A percentile compares a stretch with the other conserved stretches of the same genome.
phyloP scores from a whole-genome alignment of 345 rosid genomes.

The Arabidopsis suecica region DNA sequence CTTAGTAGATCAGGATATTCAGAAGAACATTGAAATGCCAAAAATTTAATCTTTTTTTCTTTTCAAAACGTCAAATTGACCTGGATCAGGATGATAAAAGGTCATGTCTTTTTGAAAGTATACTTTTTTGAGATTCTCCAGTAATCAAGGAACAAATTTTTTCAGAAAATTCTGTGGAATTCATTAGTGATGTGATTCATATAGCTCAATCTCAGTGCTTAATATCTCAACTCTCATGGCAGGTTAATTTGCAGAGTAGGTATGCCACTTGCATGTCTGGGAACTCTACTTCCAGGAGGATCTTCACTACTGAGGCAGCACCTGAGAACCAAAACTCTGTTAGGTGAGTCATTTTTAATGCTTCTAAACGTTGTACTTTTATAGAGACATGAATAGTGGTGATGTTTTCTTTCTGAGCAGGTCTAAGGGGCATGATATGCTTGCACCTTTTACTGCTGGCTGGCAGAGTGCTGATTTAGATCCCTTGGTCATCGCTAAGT shows the following conservation, averaged over 20 bases:
- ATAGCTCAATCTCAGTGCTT: background rate
- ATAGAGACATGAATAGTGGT: slow-evolving; percentile 5
- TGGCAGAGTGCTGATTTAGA: slow-evolving; percentile 82
- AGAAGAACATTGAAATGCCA: background rate
- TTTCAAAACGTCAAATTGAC: background rate
- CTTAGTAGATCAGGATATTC: slow-evolving; percentile 23
- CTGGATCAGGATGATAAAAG: background rate
- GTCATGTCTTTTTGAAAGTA: background rate
- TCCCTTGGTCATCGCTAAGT: slow-evolving; percentile 81
- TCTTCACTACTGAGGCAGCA: slow-evolving; percentile 60
- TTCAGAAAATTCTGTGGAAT: background rate
- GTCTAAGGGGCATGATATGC: slow-evolving; percentile 93
- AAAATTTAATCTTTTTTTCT: background rate
- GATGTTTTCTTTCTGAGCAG: slow-evolving; percentile 47
- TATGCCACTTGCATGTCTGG: slow-evolving; percentile 49
- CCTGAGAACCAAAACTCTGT: slow-evolving; percentile 53
- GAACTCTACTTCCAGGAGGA: slow-evolving; percentile 48
- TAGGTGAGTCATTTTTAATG: slow-evolving; percentile 46
- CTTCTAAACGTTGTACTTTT: background rate
- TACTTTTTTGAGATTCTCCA: slow-evolving; percentile 31
- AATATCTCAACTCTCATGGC: slow-evolving; percentile 4
- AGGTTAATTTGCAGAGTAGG: slow-evolving; percentile 58
- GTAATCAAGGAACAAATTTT: background rate
- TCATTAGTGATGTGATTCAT: slow-evolving; percentile 5
- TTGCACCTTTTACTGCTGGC: slow-evolving; percentile 98